Base-by-base conservation (phyloP, 768 basidiomycete genomes). In the Termitomyces sp. region DNA sequence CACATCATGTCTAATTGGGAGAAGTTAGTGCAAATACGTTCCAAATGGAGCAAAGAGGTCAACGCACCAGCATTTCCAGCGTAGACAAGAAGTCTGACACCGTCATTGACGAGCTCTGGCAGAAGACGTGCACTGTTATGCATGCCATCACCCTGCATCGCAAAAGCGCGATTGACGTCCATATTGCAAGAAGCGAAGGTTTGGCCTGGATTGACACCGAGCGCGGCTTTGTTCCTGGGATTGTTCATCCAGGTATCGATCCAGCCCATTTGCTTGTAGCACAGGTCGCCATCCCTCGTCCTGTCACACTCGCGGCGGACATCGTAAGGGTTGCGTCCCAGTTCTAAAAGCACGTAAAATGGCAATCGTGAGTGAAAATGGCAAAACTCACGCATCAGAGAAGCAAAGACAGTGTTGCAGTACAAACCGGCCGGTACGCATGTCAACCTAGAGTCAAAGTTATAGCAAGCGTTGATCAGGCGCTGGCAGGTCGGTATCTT, bases 271-370 rank as follows among this genome's bases (percentile, higher is more conserved):
- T 96, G 80, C 59, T 70, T 77, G 70, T 92, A 93, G 75, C 92
- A 93, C 2, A 91, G 76, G 2, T 81, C 75, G 3, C 87, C 89
- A 61, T 95, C 88, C 66, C 81, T 82, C 32, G 76, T 61, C 43
- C 78, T 82, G 69, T 97, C 87, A 68, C 95, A 97, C 62, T 76
- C 79, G 57, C 71, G 75, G 61, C 93, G 86, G 4, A 91, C 89
- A 66, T 98, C 95, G 71, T 98, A 98, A 9, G 91, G 86, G 74
- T 98, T 98, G 50, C 88, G 70, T 3, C 89, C 90, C n/a, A 79
- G 75, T 69, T 84, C 86, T 89, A 60, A 35, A 40, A 49, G 43
- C 26, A 36, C 44, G 16, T 51, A 59, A 44, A 30, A 32, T n/a
- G 43, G 38, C 47, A 14, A 33, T 32, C 14, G 8, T 16, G 40